A percentile compares a stretch with the other conserved stretches of the same genome.
Evolutionary conservation across 2,329 filamentous ascomycete genomes (phyloP).

Genomic region (Falciphora oryzae): DNA sequence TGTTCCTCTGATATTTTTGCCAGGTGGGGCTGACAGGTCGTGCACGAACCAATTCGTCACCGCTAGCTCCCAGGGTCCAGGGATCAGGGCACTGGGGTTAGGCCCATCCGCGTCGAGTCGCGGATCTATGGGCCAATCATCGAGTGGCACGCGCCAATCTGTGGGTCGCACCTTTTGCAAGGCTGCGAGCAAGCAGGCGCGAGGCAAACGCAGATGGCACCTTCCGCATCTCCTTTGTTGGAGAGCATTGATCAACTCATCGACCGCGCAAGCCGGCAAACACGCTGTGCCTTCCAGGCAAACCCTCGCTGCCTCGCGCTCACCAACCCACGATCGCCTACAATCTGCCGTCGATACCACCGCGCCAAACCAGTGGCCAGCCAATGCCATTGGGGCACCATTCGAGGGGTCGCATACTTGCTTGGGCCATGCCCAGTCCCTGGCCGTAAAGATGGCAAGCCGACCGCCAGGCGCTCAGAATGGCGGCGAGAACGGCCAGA

Average conservation of each 20-base stretch:
- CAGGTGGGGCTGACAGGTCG: not conserved
- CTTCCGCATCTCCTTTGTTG: not conserved
- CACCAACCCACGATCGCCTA: not conserved
- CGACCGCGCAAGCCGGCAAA: not conserved
- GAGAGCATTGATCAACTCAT: not conserved
- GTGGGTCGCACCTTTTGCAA: not conserved
- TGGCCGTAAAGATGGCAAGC: constrained; percentile 21
- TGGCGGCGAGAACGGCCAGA: constrained; percentile 22
- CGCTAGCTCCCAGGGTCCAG: not conserved
- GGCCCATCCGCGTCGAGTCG: not conserved
- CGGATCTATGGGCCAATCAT: not conserved
- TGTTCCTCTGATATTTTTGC: not conserved
- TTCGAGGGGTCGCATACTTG: constrained; percentile 1
- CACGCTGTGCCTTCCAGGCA: not conserved
- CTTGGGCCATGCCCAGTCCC: constrained; percentile 9
- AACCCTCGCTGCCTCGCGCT: not conserved
- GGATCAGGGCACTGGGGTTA: not conserved
- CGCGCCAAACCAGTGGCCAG: not conserved
- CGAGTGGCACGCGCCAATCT: not conserved
- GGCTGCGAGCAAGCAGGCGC: not conserved
- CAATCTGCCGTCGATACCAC: not conserved
- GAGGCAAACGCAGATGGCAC: not conserved
- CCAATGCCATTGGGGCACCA: not conserved
- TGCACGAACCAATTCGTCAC: not conserved
- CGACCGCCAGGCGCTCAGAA: constrained; percentile 22